These are phyloP conservation scores for Taphrina deformans DNA, from an alignment of 1,139 yeast genomes.

Conservation along the genomic window DNA sequence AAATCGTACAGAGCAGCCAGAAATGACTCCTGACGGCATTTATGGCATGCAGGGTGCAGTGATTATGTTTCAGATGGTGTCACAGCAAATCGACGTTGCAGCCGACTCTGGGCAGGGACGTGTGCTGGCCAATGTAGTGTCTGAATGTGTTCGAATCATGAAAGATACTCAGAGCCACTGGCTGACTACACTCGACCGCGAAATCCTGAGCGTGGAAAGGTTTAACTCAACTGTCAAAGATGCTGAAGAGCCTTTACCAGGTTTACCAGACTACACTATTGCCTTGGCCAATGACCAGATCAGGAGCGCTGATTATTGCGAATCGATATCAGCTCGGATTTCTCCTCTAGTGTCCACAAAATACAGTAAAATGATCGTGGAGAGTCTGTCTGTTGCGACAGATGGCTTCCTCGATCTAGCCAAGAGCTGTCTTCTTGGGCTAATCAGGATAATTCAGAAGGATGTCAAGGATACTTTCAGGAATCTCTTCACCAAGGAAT, in stretches of 20 bases:
- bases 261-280: slow-evolving; percentile 72
- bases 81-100: slow-evolving; percentile 90
- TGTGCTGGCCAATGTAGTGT: slow-evolving; percentile 78
- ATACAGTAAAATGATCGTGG: slow-evolving; percentile 59
- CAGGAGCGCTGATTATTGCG: slow-evolving; percentile 77
- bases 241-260: slow-evolving; percentile 51
- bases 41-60: slow-evolving; percentile 66
- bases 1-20: slow-evolving; percentile 70
- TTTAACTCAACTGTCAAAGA: slow-evolving; percentile 48
- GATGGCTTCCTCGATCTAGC: slow-evolving; percentile 78
- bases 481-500: slow-evolving; percentile 53
- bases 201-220: slow-evolving; percentile 55
- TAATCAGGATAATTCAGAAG: slow-evolving; percentile 67
- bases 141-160: slow-evolving; percentile 66
- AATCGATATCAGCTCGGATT: slow-evolving; percentile 67
- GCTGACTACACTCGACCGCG: slow-evolving; percentile 51
- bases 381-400: slow-evolving; percentile 61
- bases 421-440: slow-evolving; percentile 63
- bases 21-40: slow-evolving; percentile 62
- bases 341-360: slow-evolving; percentile 65
- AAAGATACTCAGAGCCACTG: slow-evolving; percentile 54
- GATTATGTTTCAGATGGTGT: slow-evolving; percentile 76
- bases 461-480: slow-evolving; percentile 59
- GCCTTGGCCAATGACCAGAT: slow-evolving; percentile 89
- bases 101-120: slow-evolving; percentile 83